Evolutionary conservation across 1,284 basidiomycete genomes (phyloP), one percentile per base, ranked within the genome.

Genomic region (Melampsora americana): DNA sequence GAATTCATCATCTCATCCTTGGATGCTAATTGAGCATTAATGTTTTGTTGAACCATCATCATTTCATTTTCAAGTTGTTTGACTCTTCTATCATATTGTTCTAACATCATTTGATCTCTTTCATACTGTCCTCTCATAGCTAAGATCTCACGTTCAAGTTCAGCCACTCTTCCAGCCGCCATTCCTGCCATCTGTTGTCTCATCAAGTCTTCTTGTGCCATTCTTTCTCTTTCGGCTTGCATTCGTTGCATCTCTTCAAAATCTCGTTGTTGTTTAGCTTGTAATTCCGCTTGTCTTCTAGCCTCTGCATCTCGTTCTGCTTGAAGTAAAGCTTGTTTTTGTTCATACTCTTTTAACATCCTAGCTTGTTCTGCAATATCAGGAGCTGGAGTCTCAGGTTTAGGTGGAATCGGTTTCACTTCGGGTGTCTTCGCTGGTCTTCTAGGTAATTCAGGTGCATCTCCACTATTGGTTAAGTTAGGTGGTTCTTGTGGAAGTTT

Each of bases 1-100:
- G 96, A 93, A 82, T 90, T 90, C 82, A 99, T 93, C 81, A 99
- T 86, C 35, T 98, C 94, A 82, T 99, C 96, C 84, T 99, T 99
- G 67, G 92, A 90, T 72, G 86, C 83, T 85, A 98, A 87, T 83
- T 99, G 96, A 5, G 92, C 90, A 78, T 88, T 89, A 78, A 96
- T 88, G 81, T 95, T 94, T 78, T 87, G 85, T 46, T 88, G 87
- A 78, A 94, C 89, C 74, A 90, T 89, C 72, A 86, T 87, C 61
- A 99, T 87, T 83, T 99, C 96, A 78, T 89, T 90, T 84, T 99
- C 96, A 68, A 99, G 87, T 5, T 93, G 92, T 87, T 97, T 96
- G 78, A 99, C 96, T 78, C 96, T 89, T 66, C 91, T 88, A 82
- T 99, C 96, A 82, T 99, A 99, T 82, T 98, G 95, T 84, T 98